A percentile compares a stretch with the other conserved stretches of the same genome.
These are phyloP conservation scores for Thalassiosira exigua DNA, from an alignment of 352 stramenopile species.

Conservation along the genomic window DNA sequence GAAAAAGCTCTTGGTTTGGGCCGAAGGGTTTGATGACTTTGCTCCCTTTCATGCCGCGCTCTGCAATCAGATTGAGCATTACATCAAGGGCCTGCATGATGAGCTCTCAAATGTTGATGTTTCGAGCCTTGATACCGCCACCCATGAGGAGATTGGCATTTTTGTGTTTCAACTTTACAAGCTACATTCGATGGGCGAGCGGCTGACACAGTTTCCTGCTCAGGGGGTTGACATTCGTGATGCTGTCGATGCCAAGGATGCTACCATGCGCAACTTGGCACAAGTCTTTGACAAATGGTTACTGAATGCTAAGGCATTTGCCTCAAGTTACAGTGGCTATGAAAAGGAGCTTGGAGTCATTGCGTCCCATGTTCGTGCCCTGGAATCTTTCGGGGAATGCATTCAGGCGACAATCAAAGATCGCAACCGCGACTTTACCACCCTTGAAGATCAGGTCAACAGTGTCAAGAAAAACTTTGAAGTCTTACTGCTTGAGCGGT, in stretches of 20 bases:
- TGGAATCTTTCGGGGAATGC: conserved; percentile 4
- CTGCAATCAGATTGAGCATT: conserved; percentile 14
- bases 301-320: background rate
- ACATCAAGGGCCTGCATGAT: conserved; percentile 11
- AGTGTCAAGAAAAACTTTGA: conserved; percentile 12
- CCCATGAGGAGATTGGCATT: conserved; percentile 10
- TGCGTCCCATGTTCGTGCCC: background rate
- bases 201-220: conserved; percentile 15
- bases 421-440: conserved; percentile 4
- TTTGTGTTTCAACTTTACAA: conserved; percentile 17
- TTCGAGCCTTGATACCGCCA: background rate
- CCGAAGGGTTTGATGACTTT: conserved; percentile 28
- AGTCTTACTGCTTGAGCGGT: conserved; percentile 8
- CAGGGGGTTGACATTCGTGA: conserved; percentile 2
- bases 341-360: conserved; percentile 28
- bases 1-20: conserved; percentile 37
- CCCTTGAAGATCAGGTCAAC: background rate
- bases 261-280: background rate
- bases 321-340: conserved; percentile 12
- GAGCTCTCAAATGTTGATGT: conserved; percentile 18
- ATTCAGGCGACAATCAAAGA: conserved; percentile 15
- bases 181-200: conserved; percentile 20
- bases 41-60: conserved; percentile 17
- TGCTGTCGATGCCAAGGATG: conserved; percentile 11
- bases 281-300: conserved; percentile 13